phyloP scores from a whole-genome alignment of 805 yeast species.

The Starmerella powellii region DNA sequence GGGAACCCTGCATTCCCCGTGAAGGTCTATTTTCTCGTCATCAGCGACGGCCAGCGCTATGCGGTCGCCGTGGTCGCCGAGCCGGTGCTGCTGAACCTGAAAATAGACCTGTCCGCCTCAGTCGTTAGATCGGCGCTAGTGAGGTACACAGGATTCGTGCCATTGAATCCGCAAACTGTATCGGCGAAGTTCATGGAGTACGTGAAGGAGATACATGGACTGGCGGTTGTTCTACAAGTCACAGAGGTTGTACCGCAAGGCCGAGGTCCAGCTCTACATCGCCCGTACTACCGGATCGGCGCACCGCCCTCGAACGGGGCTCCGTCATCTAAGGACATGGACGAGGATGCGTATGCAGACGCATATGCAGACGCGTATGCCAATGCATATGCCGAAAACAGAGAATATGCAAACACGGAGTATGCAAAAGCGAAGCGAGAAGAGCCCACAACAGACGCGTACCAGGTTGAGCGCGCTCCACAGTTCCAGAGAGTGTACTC shows the following conservation, averaged over 20 bases:
- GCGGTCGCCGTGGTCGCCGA: constrained; percentile 4
- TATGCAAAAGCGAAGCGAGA: too few species aligned
- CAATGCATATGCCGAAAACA: too few species aligned
- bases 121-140: too few species aligned
- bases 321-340: too few species aligned
- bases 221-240: constrained; percentile 1
- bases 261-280: constrained; percentile 5
- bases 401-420: too few species aligned
- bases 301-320: neutral
- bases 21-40: neutral
- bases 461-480: too few species aligned
- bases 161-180: neutral
- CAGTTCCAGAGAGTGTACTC: too few species aligned
- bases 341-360: too few species aligned
- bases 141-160: too few species aligned
- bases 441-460: too few species aligned
- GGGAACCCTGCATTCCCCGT: neutral
- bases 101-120: too few species aligned
- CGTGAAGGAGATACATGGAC: constrained; percentile 1
- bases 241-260: constrained; percentile 4
- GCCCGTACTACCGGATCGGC: neutral
- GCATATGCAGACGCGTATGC: too few species aligned
- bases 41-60: constrained; percentile 10
- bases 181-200: neutral
- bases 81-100: neutral